Conservation (phyloP, 306 rosid genomes). For the Castanospermum australe region DNA sequence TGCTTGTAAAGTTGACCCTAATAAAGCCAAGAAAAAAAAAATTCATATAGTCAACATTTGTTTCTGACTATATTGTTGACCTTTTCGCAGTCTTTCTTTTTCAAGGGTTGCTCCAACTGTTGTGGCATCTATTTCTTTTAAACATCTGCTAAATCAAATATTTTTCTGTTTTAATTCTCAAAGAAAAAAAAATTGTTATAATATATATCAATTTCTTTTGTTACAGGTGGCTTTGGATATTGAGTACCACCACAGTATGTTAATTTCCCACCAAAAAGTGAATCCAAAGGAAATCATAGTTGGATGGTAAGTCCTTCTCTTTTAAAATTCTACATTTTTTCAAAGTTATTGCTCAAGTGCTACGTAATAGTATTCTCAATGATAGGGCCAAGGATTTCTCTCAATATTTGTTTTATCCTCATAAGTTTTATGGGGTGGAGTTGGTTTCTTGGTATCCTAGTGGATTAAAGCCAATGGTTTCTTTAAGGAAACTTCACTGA, state of each 20-base stretch:
- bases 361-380: background rate
- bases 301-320: constrained; percentile 67
- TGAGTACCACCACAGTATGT: constrained; percentile 94
- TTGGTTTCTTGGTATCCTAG: background rate
- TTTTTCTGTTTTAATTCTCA: background rate
- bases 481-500: background rate
- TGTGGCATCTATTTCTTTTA: background rate
- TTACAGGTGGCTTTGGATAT: constrained; percentile 90
- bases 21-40: background rate
- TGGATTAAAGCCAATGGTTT: background rate
- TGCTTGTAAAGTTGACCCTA: background rate
- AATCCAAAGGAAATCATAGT: constrained; percentile 94
- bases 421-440: background rate
- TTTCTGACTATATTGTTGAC: background rate
- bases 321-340: background rate
- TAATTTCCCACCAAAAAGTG: constrained; percentile 82
- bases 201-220: background rate
- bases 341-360: background rate
- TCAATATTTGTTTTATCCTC: background rate
- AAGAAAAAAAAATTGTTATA: background rate
- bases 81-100: background rate
- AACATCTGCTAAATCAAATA: background rate
- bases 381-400: background rate
- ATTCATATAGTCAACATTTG: background rate
- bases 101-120: background rate